Evolutionary conservation across 2,329 filamentous ascomycete species (phyloP).

Genomic region (Ceratocystis variospora): DNA sequence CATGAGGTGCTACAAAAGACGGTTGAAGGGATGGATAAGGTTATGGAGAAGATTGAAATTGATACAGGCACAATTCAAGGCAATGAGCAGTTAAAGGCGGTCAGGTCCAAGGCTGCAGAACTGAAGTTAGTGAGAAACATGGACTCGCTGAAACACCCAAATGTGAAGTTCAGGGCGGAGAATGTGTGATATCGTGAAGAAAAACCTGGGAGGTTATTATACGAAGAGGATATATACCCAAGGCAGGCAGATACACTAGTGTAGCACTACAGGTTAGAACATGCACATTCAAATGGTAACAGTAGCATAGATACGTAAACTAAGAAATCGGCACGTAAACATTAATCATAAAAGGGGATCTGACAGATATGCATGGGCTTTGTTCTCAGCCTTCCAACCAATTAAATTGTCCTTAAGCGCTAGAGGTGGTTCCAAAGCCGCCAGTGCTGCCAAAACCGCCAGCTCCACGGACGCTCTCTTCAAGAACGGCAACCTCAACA

Average conservation of each 20-base stretch:
- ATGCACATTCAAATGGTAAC: neutral
- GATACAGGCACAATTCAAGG: slow-evolving; percentile 39
- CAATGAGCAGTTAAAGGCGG: slow-evolving; percentile 41
- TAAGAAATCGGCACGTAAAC: neutral
- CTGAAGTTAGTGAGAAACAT: slow-evolving; percentile 68
- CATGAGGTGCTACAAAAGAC: slow-evolving; percentile 65
- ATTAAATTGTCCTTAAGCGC: neutral
- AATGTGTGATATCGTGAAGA: slow-evolving; percentile 19
- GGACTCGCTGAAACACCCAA: slow-evolving; percentile 51
- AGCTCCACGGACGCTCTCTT: slow-evolving; percentile 78
- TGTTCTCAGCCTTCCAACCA: neutral
- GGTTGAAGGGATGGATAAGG: slow-evolving; percentile 44
- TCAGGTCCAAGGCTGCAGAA: slow-evolving; percentile 70
- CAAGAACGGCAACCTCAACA: slow-evolving; percentile 72
- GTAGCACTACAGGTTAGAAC: neutral
- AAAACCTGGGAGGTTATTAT: neutral
- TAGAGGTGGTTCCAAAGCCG: slow-evolving; percentile 13
- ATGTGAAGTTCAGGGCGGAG: slow-evolving; percentile 47
- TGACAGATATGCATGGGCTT: neutral
- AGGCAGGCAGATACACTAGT: neutral
- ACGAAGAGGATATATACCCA: neutral
- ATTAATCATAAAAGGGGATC: neutral
- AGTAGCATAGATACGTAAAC: neutral
- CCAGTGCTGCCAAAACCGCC: slow-evolving; percentile 90
- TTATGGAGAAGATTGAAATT: slow-evolving; percentile 32